A percentile compares a stretch with the other conserved stretches of the same genome.
phyloP scores from a whole-genome alignment of 2,329 filamentous ascomycete species.

The Fonsecaea erecta region DNA sequence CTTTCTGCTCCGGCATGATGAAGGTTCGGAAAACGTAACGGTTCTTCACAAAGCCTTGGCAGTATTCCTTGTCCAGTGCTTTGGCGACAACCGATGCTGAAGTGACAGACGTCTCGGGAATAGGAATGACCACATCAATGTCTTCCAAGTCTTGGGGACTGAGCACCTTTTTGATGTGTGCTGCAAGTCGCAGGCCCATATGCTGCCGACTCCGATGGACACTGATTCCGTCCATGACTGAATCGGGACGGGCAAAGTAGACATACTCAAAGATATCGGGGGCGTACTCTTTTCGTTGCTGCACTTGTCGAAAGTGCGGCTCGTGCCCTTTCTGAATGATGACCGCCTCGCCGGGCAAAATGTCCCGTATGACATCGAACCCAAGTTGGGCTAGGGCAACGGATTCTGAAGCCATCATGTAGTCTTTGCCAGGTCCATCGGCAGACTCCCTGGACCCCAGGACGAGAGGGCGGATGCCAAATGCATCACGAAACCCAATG shows the following conservation, averaged over 20 bases:
- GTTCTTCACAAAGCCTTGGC: conserved; percentile 86
- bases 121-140: conserved; percentile 81
- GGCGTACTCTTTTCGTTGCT: conserved; percentile 69
- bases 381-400: conserved; percentile 81
- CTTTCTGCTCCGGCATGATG: conserved; percentile 81
- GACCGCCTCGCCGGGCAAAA: conserved; percentile 81
- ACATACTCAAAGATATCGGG: conserved; percentile 89
- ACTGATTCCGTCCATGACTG: conserved; percentile 83
- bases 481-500: conserved; percentile 76
- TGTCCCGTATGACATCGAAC: conserved; percentile 75
- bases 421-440: conserved; percentile 71
- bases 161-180: conserved; percentile 70
- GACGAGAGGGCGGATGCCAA: conserved; percentile 82
- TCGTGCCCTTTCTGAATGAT: conserved; percentile 78
- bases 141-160: conserved; percentile 71
- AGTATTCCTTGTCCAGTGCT: conserved; percentile 74
- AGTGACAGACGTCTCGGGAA: conserved; percentile 82
- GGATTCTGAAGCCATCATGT: conserved; percentile 90
- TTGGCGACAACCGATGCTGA: conserved; percentile 78
- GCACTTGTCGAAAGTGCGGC: conserved; percentile 77
- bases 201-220: conserved; percentile 82
- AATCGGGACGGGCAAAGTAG: conserved; percentile 84
- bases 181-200: conserved; percentile 82
- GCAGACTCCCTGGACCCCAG: conserved; percentile 74
- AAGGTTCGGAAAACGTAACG: conserved; percentile 87